phyloP scores from a whole-genome alignment of 2,329 filamentous ascomycete genomes.

The Aspergillus sp. region DNA sequence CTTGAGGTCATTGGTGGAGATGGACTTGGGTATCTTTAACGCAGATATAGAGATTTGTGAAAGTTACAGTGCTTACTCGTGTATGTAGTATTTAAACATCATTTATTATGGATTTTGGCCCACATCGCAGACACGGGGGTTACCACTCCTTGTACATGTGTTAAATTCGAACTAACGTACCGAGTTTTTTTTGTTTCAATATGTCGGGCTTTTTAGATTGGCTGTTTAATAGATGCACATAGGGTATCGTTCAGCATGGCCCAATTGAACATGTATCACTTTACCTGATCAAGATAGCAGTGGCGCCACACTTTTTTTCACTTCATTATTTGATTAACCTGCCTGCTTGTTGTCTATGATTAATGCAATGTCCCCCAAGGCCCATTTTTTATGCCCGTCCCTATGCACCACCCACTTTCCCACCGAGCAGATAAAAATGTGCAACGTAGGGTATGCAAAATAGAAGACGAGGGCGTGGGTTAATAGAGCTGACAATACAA shows the following conservation, averaged over 20 bases:
- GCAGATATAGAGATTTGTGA: not conserved
- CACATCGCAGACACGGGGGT: not conserved
- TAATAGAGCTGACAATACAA: not conserved
- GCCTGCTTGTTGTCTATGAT: not conserved
- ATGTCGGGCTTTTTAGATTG: no score
- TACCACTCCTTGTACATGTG: not conserved
- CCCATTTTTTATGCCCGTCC: not conserved
- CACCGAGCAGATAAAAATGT: not conserved
- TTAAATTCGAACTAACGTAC: no score
- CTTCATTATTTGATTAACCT: not conserved
- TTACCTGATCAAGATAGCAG: not conserved
- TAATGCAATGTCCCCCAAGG: not conserved
- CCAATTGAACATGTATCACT: not conserved
- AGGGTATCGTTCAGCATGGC: no score
- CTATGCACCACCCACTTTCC: not conserved
- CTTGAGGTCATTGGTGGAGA: slow-evolving; percentile 64
- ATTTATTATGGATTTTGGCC: not conserved
- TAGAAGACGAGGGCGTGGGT: not conserved
- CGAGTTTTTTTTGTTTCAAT: no score
- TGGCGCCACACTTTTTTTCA: not conserved
- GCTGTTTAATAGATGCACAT: no score
- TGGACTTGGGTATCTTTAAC: slow-evolving; percentile 54
- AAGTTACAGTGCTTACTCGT: not conserved
- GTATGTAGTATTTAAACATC: not conserved
- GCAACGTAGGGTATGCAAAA: slow-evolving; percentile 1